These are phyloP conservation scores for Cryptosporidium ubiquitum DNA, from an alignment of 169 alveolate species.

Conservation along the genomic window DNA sequence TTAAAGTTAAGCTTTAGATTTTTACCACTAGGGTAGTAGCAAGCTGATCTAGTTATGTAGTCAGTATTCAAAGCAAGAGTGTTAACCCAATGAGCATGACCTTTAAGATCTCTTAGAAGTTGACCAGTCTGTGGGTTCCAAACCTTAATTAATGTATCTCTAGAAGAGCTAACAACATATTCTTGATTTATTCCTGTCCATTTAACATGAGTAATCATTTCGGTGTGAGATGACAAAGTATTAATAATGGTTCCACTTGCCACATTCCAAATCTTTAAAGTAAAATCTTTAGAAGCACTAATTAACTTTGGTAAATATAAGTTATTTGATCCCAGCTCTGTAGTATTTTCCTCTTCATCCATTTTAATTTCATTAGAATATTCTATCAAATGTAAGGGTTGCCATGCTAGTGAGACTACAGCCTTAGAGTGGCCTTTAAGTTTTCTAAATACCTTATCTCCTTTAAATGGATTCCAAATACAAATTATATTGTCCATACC, in stretches of 20 bases:
- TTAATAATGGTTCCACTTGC: conserved; percentile 82
- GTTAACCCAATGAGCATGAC: conserved; percentile 99
- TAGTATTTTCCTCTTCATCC: conserved; percentile 63
- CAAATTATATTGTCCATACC: conserved; percentile 90
- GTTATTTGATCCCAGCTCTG: not conserved
- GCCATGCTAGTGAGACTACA: conserved; percentile 90
- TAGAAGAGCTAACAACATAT: conserved; percentile 90
- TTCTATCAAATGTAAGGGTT: conserved; percentile 88
- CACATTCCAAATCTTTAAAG: conserved; percentile 92
- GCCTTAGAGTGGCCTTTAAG: conserved; percentile 83
- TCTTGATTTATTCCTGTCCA: conserved; percentile 94
- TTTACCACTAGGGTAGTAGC: conserved; percentile 44
- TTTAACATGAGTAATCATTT: conserved; percentile 91
- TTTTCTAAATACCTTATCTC: conserved; percentile 70
- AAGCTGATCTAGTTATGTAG: conserved; percentile 91
- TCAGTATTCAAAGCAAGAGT: conserved; percentile 95
- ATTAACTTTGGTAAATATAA: conserved; percentile 72
- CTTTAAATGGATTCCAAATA: conserved; percentile 85
- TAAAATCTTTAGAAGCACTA: conserved; percentile 89
- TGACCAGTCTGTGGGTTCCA: conserved; percentile 90
- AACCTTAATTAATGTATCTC: conserved; percentile 94
- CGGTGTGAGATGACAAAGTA: conserved; percentile 90
- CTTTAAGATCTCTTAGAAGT: conserved; percentile 85
- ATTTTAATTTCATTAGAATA: conserved; percentile 75
- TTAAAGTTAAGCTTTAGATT: conserved; percentile 26